Evolutionary conservation across 495 filamentous ascomycete species (phyloP), one percentile per base, ranked within the genome.

Genomic region (Lasiosphaeria hispida): DNA sequence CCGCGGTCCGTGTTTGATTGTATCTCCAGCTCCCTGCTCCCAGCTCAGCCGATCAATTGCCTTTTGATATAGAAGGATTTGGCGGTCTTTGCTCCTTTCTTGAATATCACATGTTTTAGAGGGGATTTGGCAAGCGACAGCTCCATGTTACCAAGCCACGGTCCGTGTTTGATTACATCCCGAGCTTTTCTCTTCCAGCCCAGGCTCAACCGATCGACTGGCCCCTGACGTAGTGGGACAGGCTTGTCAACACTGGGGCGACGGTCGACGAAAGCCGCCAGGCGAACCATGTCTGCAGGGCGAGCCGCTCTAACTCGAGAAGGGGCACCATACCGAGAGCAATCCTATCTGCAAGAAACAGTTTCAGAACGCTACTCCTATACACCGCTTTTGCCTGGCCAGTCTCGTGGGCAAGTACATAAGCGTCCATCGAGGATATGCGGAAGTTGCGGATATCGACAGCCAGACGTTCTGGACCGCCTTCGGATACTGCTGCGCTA

Each of bases 361-460:
- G 44, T 49, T 62, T 68, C 52, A 72, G 38, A 6, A 76, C 67
- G 18, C 59, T 60, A n/a, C 55, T 35, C 34, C 63, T 58, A 48
- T 78, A 77, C 5, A 35, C 23, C 30, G 9, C 44, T 61, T 62
- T 61, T 11, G 52, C 36, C 53, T 34, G 8, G 9, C 40, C 41
- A 19, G 63, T 60, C 53, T 71, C 72, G 13, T 72, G 66, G 15
- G 59, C 53, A 23, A 73, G 42, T 13, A 77, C 68, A 48, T 73
- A 75, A 19, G 61, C 72, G 52, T 79, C 77, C 72, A 79, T 76
- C 36, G 69, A 62, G 4, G 72, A 75, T 30, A 72, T 70, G 36
- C 69, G 69, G 58, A 75, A 75, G 10, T 53, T 61, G 14, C 71
- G 65, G 33, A 75, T 71, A 49, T 74, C 75, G 5, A 61, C 41